phyloP scores from a whole-genome alignment of 768 basidiomycete genomes.

The Lactarius sanguifluus region DNA sequence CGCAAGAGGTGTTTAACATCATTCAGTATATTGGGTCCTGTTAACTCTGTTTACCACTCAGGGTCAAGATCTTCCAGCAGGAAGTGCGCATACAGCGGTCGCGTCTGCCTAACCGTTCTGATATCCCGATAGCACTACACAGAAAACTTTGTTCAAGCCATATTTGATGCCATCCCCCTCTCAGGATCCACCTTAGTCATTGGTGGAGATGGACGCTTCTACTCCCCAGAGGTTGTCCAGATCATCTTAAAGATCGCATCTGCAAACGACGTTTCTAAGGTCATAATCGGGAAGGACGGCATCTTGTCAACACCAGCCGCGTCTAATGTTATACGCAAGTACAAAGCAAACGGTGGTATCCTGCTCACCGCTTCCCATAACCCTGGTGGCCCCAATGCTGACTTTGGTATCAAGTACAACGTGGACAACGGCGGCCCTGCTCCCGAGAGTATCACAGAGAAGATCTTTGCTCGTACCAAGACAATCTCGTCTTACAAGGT shows the following conservation, averaged over 20 bases:
- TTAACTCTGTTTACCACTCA: slow-evolving; percentile 37
- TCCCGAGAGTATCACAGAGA: slow-evolving; percentile 93
- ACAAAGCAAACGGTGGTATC: slow-evolving; percentile 96
- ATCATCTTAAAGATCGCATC: slow-evolving; percentile 92
- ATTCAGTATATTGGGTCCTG: neutral
- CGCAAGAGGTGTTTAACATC: slow-evolving; percentile 72
- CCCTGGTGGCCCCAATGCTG: slow-evolving; percentile 96
- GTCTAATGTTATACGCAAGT: slow-evolving; percentile 92
- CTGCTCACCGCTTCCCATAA: slow-evolving; percentile 97
- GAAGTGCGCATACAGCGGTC: slow-evolving; percentile 51
- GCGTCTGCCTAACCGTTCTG: slow-evolving; percentile 28
- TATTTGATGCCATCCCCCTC: slow-evolving; percentile 84
- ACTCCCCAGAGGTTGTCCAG: slow-evolving; percentile 81
- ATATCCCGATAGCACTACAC: slow-evolving; percentile 75
- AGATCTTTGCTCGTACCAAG: slow-evolving; percentile 91
- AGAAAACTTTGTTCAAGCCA: slow-evolving; percentile 96
- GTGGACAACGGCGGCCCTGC: slow-evolving; percentile 97
- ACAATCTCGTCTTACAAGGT: slow-evolving; percentile 82
- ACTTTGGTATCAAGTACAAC: slow-evolving; percentile 99
- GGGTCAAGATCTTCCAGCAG: slow-evolving; percentile 98
- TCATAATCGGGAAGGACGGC: slow-evolving; percentile 88
- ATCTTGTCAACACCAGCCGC: slow-evolving; percentile 98
- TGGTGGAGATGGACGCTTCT: slow-evolving; percentile 96
- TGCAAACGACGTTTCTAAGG: slow-evolving; percentile 87
- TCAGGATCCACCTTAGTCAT: slow-evolving; percentile 85